Conservation (phyloP, 495 filamentous ascomycete species). For the Copromyces sp. region DNA sequence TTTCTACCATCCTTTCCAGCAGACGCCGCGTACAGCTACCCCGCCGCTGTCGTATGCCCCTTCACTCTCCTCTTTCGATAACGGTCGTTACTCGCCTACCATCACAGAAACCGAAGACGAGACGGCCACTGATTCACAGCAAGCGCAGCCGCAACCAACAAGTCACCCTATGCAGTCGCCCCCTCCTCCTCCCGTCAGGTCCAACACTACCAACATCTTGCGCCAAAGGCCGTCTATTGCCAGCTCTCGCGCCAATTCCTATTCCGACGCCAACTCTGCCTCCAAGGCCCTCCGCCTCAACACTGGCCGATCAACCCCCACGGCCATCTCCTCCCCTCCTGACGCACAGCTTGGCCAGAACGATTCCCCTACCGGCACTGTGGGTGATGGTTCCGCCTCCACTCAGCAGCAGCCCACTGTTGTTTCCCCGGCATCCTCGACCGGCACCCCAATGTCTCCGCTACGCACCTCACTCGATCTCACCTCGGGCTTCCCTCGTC, state of each 20-base stretch:
- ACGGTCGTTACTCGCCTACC: slow-evolving; percentile 30
- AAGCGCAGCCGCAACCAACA: slow-evolving; percentile 15
- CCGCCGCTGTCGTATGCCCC: slow-evolving; percentile 45
- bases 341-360: slow-evolving; percentile 23
- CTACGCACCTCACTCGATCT: slow-evolving; percentile 42
- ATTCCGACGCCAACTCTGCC: slow-evolving; percentile 24
- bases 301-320: slow-evolving; percentile 23
- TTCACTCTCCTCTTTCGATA: slow-evolving; percentile 38
- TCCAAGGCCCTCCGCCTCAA: slow-evolving; percentile 33
- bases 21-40: slow-evolving; percentile 46
- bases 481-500: slow-evolving; percentile 34
- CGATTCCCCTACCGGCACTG: slow-evolving; percentile 21
- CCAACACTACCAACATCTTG: background rate
- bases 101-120: slow-evolving; percentile 43
- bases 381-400: slow-evolving; percentile 6
- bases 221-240: slow-evolving; percentile 26
- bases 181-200: background rate
- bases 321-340: slow-evolving; percentile 28
- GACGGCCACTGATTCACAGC: slow-evolving; percentile 18
- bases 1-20: slow-evolving; percentile 49
- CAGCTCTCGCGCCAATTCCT: slow-evolving; percentile 34
- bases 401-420: slow-evolving; percentile 2
- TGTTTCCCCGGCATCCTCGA: slow-evolving; percentile 12
- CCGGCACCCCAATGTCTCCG: slow-evolving; percentile 31
- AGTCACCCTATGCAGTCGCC: slow-evolving; percentile 3